Evolutionary conservation across 768 basidiomycete genomes (phyloP).

Genomic region (Rubroboletus pulcherrimus): DNA sequence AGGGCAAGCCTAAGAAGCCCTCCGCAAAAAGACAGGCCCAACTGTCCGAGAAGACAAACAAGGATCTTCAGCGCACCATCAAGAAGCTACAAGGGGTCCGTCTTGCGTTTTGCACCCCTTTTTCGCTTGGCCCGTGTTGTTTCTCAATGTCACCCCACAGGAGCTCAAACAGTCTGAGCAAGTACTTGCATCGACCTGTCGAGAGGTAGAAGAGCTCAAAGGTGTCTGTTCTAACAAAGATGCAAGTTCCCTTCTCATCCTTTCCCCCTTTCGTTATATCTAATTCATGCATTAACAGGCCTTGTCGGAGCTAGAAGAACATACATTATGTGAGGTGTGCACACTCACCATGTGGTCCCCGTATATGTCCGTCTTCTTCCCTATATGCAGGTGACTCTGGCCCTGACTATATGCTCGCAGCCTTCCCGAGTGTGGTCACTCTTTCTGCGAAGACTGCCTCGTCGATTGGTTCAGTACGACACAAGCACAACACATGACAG

Average conservation of each 20-base stretch:
- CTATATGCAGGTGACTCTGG: background rate
- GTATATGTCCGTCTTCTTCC: constrained; percentile 46
- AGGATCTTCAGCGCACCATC: constrained; percentile 37
- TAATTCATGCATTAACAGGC: constrained; percentile 31
- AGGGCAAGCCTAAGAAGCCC: constrained; percentile 17
- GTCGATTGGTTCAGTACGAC: constrained; percentile 50
- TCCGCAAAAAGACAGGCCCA: constrained; percentile 15
- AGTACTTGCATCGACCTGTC: constrained; percentile 6
- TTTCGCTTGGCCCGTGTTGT: background rate
- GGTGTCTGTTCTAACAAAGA: constrained; percentile 4
- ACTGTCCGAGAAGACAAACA: constrained; percentile 10
- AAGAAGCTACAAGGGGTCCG: constrained; percentile 43
- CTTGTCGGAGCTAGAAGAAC: constrained; percentile 46
- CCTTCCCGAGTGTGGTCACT: constrained; percentile 64
- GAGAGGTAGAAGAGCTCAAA: constrained; percentile 23
- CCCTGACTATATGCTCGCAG: constrained; percentile 32
- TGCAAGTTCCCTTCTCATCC: background rate
- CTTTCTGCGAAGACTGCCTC: constrained; percentile 62
- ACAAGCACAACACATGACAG: constrained; percentile 45
- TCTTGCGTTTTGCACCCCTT: background rate
- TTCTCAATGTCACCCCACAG: constrained; percentile 9
- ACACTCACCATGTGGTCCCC: constrained; percentile 61
- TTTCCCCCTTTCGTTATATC: background rate
- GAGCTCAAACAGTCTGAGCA: constrained; percentile 16
- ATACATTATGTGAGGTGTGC: constrained; percentile 63